Evolutionary conservation across 441 rosid genomes (phyloP).

Genomic region (Jatropha podagrica): DNA sequence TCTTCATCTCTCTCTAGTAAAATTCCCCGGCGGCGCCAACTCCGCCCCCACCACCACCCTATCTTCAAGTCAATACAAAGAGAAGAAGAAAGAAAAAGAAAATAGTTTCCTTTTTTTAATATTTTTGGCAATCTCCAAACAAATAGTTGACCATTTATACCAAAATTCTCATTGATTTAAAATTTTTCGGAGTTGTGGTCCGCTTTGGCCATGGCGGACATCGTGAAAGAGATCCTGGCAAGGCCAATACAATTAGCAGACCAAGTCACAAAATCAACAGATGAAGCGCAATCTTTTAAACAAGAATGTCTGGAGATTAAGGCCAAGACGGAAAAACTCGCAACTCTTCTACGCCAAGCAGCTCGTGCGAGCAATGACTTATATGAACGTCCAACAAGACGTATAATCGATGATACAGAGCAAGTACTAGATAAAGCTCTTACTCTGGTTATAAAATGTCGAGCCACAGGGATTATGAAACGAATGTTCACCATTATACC

Average conservation of each 20-base stretch:
- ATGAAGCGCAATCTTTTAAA: conserved; percentile 69
- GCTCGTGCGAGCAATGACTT: conserved; percentile 87
- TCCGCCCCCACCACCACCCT: conserved; percentile 8
- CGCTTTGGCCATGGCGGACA: conserved; percentile 65
- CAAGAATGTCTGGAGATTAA: conserved; percentile 79
- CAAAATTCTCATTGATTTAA: background rate
- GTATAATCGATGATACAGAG: conserved; percentile 79
- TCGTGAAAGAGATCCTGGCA: conserved; percentile 67
- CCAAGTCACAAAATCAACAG: conserved; percentile 67
- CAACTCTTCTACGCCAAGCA: conserved; percentile 71
- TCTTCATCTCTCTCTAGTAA: conserved; percentile 21
- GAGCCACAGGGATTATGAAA: conserved; percentile 68
- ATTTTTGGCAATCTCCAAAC: background rate
- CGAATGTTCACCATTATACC: conserved; percentile 85
- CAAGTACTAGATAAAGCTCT: conserved; percentile 79
- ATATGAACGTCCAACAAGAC: conserved; percentile 86
- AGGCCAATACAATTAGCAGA: conserved; percentile 79
- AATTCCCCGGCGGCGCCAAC: conserved; percentile 38
- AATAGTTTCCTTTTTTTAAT: background rate
- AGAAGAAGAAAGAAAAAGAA: background rate
- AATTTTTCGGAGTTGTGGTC: conserved; percentile 12
- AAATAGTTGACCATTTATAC: background rate
- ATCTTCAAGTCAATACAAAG: background rate
- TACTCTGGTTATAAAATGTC: conserved; percentile 60
- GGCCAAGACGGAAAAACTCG: conserved; percentile 73